Evolutionary conservation across 2,329 filamentous ascomycete genomes (phyloP).

Genomic region (Calonectria henricotiae): DNA sequence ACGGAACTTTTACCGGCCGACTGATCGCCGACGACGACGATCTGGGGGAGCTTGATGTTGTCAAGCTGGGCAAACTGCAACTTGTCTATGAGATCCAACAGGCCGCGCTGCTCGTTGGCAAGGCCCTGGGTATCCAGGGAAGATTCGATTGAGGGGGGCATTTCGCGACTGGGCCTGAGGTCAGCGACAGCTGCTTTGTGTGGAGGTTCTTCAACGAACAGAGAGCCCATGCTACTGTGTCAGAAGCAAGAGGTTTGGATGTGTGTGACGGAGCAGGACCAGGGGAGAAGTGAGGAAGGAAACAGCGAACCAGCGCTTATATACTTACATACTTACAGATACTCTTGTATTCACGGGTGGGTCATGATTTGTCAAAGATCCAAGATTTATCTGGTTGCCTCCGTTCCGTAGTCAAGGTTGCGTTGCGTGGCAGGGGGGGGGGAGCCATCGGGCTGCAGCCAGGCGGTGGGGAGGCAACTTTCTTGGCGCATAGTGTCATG

Average conservation of each 20-base stretch:
- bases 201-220: conserved; percentile 48
- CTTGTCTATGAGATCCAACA: conserved; percentile 73
- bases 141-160: conserved; percentile 64
- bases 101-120: conserved; percentile 69
- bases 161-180: conserved; percentile 51
- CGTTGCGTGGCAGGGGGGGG: conserved; percentile 22
- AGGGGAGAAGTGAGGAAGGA: background rate
- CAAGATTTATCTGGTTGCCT: conserved; percentile 36
- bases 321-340: conserved; percentile 34
- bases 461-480: conserved; percentile 28
- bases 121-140: conserved; percentile 68
- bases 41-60: conserved; percentile 72
- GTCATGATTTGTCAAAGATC: conserved; percentile 27
- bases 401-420: conserved; percentile 29
- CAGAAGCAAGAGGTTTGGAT: conserved; percentile 5
- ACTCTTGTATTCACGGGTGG: conserved; percentile 22
- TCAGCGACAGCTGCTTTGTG: conserved; percentile 49
- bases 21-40: conserved; percentile 77
- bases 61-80: conserved; percentile 70
- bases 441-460: conserved; percentile 17
- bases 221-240: conserved; percentile 50
- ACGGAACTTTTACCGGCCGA: conserved; percentile 77
- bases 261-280: background rate
- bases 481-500: conserved; percentile 35
- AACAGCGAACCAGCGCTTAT: background rate